Percentiles rank a stretch among this genome's conserved stretches.
phyloP scores from a whole-genome alignment of 139 green algal species.

The Tetratostichococcus sp. region DNA sequence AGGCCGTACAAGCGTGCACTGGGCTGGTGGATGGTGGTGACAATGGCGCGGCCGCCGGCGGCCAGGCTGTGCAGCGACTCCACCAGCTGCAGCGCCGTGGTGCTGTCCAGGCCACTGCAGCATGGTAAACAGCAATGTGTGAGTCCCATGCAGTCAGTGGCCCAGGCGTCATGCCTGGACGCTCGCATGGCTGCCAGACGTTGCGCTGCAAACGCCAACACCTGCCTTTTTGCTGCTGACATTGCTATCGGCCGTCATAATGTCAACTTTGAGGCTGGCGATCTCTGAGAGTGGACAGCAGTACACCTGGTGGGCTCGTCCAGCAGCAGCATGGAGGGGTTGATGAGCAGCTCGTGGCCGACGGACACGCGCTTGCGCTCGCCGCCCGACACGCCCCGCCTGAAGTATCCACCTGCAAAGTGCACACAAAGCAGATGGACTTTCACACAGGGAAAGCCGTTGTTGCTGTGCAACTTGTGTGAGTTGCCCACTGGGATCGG shows the following conservation, averaged over 20 bases:
- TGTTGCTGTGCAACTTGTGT: too few relatives aligned
- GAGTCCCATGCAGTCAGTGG: neutral
- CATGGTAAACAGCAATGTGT: too few relatives aligned
- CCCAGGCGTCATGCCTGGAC: too few relatives aligned
- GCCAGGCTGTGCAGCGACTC: slow-evolving; percentile 66
- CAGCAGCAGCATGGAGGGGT: slow-evolving; percentile 86
- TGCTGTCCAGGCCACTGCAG: slow-evolving; percentile 75
- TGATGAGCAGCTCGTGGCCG: slow-evolving; percentile 88
- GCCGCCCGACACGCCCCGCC: slow-evolving; percentile 83
- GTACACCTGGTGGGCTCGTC: slow-evolving; percentile 35
- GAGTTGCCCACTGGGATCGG: too few relatives aligned
- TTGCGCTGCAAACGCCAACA: too few relatives aligned
- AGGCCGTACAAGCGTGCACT: slow-evolving; percentile 75
- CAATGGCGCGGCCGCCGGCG: slow-evolving; percentile 62
- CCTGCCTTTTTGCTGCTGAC: too few relatives aligned
- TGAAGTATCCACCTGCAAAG: slow-evolving; percentile 56
- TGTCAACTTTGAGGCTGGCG: too few relatives aligned
- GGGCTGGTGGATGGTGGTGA: slow-evolving; percentile 95
- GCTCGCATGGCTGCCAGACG: too few relatives aligned
- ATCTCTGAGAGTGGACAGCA: too few relatives aligned
- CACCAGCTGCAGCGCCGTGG: slow-evolving; percentile 84
- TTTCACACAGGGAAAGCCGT: too few relatives aligned
- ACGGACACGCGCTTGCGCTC: slow-evolving; percentile 90
- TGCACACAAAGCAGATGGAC: too few relatives aligned
- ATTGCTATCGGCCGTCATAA: too few relatives aligned